Evolutionary conservation across 345 rosid genomes (phyloP), one percentile per base, ranked within the genome.

Genomic region (Turnera subulata): DNA sequence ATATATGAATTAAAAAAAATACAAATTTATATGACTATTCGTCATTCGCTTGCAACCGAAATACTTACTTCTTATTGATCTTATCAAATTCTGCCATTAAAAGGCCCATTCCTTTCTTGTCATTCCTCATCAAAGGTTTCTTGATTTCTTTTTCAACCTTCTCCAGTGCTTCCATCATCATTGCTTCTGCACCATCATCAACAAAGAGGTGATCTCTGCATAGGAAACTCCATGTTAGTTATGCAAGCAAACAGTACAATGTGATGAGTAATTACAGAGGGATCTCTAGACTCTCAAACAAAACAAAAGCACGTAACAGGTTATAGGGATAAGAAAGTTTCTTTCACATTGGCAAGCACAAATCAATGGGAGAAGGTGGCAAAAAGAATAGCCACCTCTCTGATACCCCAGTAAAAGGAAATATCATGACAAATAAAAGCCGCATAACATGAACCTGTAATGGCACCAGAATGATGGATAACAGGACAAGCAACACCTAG

Each of bases 81-180:
- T 87, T 88, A 46, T 90, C 99, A 69, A 94, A 94, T 52, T 94
- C 99, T 17, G 88, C 86, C 73, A 68, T 54, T 25, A 94, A 81
- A 77, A 90, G 84, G 60, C 85, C 78, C 97, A 90, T 90, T 68
- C 82, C 90, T 75, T 85, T 81, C 91, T 88, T 81, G 64, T 94
- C 99, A 38, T 76, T 65, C 82, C 97, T 85, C 91, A 94, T 55
- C 40, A 94, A 91, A 76, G 97, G 97, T 67, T 88, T 85, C 81
- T 94, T 90, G 23, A 87, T 78, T 58, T 94, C 93, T 26, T 81
- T 85, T 56, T 94, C 99, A 55, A 90, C 82, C 72, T 94, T 94
- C 56, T 90, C 99, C 69, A 94, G 61, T 50, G 97, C 96, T 64
- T 85, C 95, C 64, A 94, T 81, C 95, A 88, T 90, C 99, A 87